These are phyloP conservation scores for Dryas alaskensis DNA, from an alignment of 306 rosid species.

Conservation along the genomic window DNA sequence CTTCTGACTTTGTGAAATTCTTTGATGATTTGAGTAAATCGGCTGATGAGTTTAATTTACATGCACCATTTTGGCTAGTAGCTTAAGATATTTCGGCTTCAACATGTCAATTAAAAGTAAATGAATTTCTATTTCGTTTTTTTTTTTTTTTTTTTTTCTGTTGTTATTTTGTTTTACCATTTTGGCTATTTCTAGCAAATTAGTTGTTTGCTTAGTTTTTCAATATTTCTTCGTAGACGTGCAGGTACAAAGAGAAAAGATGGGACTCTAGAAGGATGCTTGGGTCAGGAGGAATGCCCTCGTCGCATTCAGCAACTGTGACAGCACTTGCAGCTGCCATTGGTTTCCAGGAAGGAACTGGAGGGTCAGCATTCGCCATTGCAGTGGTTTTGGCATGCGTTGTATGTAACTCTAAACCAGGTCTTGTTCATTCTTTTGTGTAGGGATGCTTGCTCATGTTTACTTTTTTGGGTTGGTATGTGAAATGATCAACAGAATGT, in stretches of 20 bases:
- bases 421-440: conserved; percentile 40
- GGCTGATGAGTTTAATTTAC: background rate
- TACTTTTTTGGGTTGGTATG: background rate
- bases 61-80: background rate
- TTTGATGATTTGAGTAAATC: background rate
- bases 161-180: background rate
- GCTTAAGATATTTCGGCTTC: background rate
- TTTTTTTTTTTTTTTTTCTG: background rate
- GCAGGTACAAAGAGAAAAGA: conserved; percentile 51
- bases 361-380: conserved; percentile 47
- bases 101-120: background rate
- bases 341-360: conserved; percentile 40
- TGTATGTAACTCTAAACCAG: conserved; percentile 45
- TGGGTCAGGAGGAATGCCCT: conserved; percentile 58
- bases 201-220: conserved; percentile 1
- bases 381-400: conserved; percentile 50
- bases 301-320: conserved; percentile 50
- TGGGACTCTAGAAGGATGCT: conserved; percentile 55
- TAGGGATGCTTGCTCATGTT: conserved; percentile 9
- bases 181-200: background rate
- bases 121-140: background rate
- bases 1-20: background rate
- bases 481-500: background rate
- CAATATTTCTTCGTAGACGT: conserved; percentile 16
- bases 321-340: conserved; percentile 39